Evolutionary conservation across 371 early-diverging fungal species (phyloP).

Genomic region (Funneliformis caledonium): DNA sequence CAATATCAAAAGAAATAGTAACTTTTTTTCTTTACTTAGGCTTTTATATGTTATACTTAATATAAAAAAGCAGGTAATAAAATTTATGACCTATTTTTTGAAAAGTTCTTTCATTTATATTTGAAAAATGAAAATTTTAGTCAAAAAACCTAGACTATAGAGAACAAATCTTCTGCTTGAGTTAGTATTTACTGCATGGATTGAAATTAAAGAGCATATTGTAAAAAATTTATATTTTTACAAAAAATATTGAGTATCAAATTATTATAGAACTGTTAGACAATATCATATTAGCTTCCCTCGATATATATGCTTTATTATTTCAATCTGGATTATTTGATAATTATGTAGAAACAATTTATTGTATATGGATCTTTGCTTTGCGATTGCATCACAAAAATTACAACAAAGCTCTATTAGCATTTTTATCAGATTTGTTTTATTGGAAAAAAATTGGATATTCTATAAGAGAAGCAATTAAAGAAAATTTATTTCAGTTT

Average conservation of each 20-base stretch:
- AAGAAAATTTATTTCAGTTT: too few species aligned
- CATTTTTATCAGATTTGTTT: constrained; percentile 21
- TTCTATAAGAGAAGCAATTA: too few species aligned
- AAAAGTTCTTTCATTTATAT: not conserved
- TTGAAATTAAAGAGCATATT: not conserved
- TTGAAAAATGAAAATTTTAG: not conserved
- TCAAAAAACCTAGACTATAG: constrained; percentile 10
- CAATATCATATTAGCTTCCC: not conserved
- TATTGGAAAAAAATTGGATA: not conserved
- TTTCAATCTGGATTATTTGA: constrained; percentile 16
- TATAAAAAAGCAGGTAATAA: not conserved
- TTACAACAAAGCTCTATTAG: constrained; percentile 5
- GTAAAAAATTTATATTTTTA: not conserved
- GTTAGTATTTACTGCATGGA: not conserved
- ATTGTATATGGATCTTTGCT: not conserved
- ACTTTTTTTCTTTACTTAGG: too few species aligned
- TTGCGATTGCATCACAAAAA: not conserved
- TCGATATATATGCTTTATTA: constrained; percentile 25
- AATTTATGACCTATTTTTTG: constrained; percentile 1
- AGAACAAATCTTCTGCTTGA: constrained; percentile 16
- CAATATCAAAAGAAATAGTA: too few species aligned
- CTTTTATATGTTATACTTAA: too few species aligned
- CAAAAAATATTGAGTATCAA: not conserved
- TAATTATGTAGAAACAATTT: constrained; percentile 5
- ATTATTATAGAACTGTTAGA: constrained; percentile 3